Evolutionary conservation across 345 rosid species (phyloP), one percentile per base, ranked within the genome.

Genomic region (Lagerstroemia speciosa): DNA sequence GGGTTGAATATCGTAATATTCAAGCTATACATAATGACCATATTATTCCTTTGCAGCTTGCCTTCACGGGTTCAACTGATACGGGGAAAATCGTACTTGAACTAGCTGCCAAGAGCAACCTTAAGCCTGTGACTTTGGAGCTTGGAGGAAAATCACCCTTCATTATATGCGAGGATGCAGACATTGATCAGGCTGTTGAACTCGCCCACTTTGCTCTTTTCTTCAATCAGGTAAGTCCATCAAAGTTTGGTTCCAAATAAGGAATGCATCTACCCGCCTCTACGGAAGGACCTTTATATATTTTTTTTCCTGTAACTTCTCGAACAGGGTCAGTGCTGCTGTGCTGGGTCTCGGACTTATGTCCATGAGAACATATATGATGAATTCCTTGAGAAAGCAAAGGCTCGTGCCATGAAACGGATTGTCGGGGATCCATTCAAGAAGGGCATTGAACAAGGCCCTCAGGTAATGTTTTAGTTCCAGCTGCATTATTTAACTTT

Each of bases 101-200:
- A 77, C 67, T 89, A 72, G 89, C 97, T 17, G 83, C 98, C 45
- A 86, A 74, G 74, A 91, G 92, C 82, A 93, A 93, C 78, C 94
- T 93, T 69, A 93, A 93, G 83, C 66, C 97, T 15, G 97, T 87
- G 68, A 91, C 96, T 67, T 80, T 93, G 78, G 98, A 93, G 81
- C 97, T 93, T 34, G 98, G 98, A 73, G 98, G 98, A 66, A 93
- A 93, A 86, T 93, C 98, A 22, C 94, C 98, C 32, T 93, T 93
- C 74, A 89, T 93, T 68, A 85, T 91, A 43, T 93, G 98, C 58
- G 89, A 89, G 79, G 98, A 93, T 84, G 94, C 98, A 69, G 91
- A 93, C 76, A 82, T 93, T 1, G 97, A 93, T 71, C 72, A 86
- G 68, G 98, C 98, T 3, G 98, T 84, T 46, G 96, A 93, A 80